phyloP scores from a whole-genome alignment of 108 stramenopile genomes.

The Fistulifera pelliculosa region DNA sequence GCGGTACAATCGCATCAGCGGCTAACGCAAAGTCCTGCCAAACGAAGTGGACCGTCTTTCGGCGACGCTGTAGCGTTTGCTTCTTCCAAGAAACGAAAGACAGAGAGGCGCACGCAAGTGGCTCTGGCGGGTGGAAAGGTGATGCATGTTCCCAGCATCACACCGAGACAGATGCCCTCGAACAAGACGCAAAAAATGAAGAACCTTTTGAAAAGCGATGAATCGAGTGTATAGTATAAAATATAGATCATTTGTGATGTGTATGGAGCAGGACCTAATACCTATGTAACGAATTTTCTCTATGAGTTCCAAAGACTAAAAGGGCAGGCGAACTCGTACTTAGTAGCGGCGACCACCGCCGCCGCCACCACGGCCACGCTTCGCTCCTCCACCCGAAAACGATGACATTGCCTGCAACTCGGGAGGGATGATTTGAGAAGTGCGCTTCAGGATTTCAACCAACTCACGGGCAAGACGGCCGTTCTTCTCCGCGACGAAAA shows the following conservation, averaged over 20 bases:
- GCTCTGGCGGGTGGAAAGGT: slow-evolving; percentile 4
- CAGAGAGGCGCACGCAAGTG: neutral
- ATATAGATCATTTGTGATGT: neutral
- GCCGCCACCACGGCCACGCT: slow-evolving; percentile 48
- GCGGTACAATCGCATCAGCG: too few species aligned
- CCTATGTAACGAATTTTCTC: neutral
- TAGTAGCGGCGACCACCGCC: slow-evolving; percentile 31
- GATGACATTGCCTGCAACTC: slow-evolving; percentile 44
- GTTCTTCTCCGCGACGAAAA: slow-evolving; percentile 95
- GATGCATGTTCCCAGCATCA: slow-evolving; percentile 2
- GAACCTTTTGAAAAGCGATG: neutral
- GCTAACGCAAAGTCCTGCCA: too few species aligned
- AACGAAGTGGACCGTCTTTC: slow-evolving; percentile 7
- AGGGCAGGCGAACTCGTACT: neutral
- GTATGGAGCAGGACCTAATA: neutral
- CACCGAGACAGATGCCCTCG: neutral
- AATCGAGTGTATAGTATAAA: neutral
- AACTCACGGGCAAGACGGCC: slow-evolving; percentile 76
- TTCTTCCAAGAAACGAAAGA: slow-evolving; percentile 2
- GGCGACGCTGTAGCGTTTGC: slow-evolving; percentile 35
- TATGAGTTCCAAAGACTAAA: neutral
- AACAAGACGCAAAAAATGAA: neutral
- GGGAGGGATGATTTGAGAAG: slow-evolving; percentile 57
- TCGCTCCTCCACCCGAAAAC: slow-evolving; percentile 23
- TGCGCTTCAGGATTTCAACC: slow-evolving; percentile 71